Evolutionary conservation across 192 early-diverging fungal genomes (phyloP).

Genomic region (Linnemannia exigua): DNA sequence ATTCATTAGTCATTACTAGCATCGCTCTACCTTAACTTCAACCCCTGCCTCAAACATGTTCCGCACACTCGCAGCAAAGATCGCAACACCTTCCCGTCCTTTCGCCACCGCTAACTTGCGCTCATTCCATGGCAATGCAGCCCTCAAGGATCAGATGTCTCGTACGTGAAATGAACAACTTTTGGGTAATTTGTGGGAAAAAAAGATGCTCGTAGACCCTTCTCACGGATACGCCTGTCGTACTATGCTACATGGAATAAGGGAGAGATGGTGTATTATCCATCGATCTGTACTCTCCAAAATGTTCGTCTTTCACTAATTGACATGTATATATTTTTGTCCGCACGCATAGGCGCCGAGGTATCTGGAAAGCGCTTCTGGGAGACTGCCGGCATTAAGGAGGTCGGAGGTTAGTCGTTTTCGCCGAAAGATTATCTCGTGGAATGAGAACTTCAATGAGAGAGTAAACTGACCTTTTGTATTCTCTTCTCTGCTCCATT

Average conservation of each 20-base stretch:
- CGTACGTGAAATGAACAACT: constrained; percentile 15
- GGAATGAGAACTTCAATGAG: no score
- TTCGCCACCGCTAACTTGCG: background rate
- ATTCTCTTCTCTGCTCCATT: no score
- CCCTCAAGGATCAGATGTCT: constrained; percentile 41
- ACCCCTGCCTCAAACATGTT: constrained; percentile 19
- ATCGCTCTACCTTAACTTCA: background rate
- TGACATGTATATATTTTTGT: background rate
- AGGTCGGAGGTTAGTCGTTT: constrained; percentile 48
- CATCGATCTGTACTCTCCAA: background rate
- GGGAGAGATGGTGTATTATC: no score
- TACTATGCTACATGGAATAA: no score
- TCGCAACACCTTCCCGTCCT: constrained; percentile 12
- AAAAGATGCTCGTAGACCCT: no score
- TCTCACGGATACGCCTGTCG: no score
- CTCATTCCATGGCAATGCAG: constrained; percentile 46
- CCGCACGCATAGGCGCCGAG: constrained; percentile 54
- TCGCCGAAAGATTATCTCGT: no score
- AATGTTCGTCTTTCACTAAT: background rate
- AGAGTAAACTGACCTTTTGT: no score
- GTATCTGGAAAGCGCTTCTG: constrained; percentile 74
- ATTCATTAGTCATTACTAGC: background rate
- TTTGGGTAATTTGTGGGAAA: no score
- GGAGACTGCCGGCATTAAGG: constrained; percentile 66
- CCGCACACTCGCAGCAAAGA: constrained; percentile 37